phyloP scores from a whole-genome alignment of 2,329 filamentous ascomycete genomes.

The Ophiosphaerella narmari region DNA sequence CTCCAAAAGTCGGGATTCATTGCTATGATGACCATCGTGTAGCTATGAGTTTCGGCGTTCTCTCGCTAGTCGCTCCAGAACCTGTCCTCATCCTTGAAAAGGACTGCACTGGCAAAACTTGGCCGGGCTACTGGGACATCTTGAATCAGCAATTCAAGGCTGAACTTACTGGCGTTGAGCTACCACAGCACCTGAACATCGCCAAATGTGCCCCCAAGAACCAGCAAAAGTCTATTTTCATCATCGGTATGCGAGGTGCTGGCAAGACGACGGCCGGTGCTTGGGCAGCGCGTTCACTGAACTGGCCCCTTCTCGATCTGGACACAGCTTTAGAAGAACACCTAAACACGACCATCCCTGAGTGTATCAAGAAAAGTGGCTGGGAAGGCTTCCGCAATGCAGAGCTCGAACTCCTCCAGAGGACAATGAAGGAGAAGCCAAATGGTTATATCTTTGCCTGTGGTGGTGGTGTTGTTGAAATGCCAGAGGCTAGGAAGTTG shows the following conservation, averaged over 20 bases:
- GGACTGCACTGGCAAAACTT: slow-evolving; percentile 95
- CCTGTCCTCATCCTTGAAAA: slow-evolving; percentile 82
- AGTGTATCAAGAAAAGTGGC: slow-evolving; percentile 77
- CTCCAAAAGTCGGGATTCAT: slow-evolving; percentile 68
- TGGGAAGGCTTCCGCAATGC: slow-evolving; percentile 88
- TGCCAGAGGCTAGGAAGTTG: slow-evolving; percentile 74
- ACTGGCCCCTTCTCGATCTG: slow-evolving; percentile 80
- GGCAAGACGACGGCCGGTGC: slow-evolving; percentile 93
- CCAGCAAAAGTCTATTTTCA: slow-evolving; percentile 74
- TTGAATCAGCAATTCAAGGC: slow-evolving; percentile 79
- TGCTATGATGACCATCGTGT: slow-evolving; percentile 98
- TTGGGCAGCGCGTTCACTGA: slow-evolving; percentile 78
- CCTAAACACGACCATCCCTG: slow-evolving; percentile 76
- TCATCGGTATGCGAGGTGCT: slow-evolving; percentile 96
- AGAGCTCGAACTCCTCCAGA: slow-evolving; percentile 75
- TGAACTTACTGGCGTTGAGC: slow-evolving; percentile 74
- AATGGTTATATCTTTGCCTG: slow-evolving; percentile 86
- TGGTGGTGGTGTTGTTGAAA: slow-evolving; percentile 91
- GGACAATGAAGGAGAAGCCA: slow-evolving; percentile 74
- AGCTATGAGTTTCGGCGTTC: slow-evolving; percentile 96
- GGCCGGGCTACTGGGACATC: slow-evolving; percentile 98
- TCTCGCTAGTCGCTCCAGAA: slow-evolving; percentile 72
- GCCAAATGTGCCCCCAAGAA: slow-evolving; percentile 30
- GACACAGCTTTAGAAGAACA: slow-evolving; percentile 83
- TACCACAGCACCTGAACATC: slow-evolving; percentile 41